phyloP scores from a whole-genome alignment of 148 eudicot genomes.

The Chenopodium quinoa region DNA sequence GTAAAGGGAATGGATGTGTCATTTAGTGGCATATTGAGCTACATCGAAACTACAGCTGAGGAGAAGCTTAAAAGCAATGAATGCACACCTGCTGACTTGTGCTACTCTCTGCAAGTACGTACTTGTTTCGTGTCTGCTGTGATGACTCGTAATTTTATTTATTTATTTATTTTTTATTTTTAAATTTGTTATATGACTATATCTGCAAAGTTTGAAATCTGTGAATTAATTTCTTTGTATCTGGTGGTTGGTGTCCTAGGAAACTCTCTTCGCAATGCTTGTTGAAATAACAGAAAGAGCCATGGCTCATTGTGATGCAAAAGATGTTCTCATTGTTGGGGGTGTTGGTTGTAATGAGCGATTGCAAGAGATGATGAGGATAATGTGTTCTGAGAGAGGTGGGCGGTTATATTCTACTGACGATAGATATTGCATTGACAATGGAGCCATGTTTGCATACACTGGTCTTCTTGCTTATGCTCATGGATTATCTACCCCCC shows the following conservation, averaged over 20 bases:
- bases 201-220: not conserved
- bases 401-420: constrained; percentile 74
- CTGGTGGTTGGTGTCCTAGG: constrained; percentile 37
- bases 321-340: constrained; percentile 93
- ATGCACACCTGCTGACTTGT: constrained; percentile 84
- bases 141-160: not conserved
- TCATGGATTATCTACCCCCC: constrained; percentile 58
- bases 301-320: constrained; percentile 94
- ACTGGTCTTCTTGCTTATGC: constrained; percentile 80
- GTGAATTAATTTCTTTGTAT: not conserved
- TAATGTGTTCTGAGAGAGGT: constrained; percentile 84
- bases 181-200: not conserved
- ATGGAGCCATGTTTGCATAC: constrained; percentile 93
- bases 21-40: constrained; percentile 92
- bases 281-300: constrained; percentile 98
- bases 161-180: too few relatives aligned
- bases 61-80: constrained; percentile 79
- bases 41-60: constrained; percentile 77
- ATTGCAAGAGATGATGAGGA: constrained; percentile 89
- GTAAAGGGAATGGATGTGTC: constrained; percentile 99
- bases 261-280: constrained; percentile 94
- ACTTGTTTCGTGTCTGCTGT: not conserved
- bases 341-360: constrained; percentile 96
- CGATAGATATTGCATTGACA: constrained; percentile 83
- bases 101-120: constrained; percentile 89